phyloP scores from a whole-genome alignment of 345 rosid species.

The Eucalyptus sp. region DNA sequence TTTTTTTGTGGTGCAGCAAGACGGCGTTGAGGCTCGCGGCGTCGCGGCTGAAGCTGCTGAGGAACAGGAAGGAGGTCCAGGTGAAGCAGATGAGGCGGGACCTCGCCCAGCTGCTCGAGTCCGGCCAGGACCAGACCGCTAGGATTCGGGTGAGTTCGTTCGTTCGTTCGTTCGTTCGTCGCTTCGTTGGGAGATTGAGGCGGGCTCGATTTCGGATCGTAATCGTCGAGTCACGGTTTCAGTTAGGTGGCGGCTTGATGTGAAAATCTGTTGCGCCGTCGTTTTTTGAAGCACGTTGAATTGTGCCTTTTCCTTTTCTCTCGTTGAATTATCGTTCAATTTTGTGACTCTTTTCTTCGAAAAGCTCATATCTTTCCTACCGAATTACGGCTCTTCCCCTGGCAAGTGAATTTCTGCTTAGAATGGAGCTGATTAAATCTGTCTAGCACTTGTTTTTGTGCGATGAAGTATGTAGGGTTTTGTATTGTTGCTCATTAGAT shows the following conservation, averaged over 20 bases:
- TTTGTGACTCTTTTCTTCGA: neutral
- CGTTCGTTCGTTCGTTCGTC: neutral
- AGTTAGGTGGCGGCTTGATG: neutral
- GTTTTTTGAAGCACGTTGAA: neutral
- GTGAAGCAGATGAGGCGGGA: slow-evolving; percentile 69
- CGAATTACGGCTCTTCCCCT: neutral
- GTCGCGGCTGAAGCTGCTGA: slow-evolving; percentile 69
- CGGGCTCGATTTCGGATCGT: neutral
- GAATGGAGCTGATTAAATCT: neutral
- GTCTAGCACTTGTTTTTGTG: neutral
- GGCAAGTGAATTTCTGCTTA: neutral
- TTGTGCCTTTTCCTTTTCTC: no score
- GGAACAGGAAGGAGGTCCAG: slow-evolving; percentile 56
- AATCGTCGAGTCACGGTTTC: neutral
- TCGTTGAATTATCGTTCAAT: no score
- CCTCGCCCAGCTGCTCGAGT: slow-evolving; percentile 61
- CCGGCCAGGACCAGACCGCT: slow-evolving; percentile 80
- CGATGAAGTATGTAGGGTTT: neutral
- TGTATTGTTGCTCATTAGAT: neutral
- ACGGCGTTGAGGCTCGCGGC: slow-evolving; percentile 57
- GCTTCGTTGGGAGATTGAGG: neutral
- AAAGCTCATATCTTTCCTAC: neutral
- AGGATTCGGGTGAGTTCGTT: slow-evolving; percentile 52
- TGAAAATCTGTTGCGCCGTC: neutral
- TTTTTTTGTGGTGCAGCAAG: slow-evolving; percentile 37